Conservation (phyloP, 2,329 filamentous ascomycete species). For the Amesomyces nigricolor region DNA sequence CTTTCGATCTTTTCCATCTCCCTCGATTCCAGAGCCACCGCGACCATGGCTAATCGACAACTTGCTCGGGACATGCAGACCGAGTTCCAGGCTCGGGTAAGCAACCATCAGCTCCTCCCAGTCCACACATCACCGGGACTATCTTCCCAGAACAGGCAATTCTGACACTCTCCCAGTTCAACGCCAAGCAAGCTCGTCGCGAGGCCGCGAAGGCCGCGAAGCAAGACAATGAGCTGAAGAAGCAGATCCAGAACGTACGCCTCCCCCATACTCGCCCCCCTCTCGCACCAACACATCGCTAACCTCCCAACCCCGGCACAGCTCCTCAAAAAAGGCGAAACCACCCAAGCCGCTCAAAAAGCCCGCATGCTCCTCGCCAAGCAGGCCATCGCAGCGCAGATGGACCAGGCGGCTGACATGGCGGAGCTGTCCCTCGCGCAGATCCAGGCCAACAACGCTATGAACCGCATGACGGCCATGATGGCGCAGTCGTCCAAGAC, state of each 20-base stretch:
- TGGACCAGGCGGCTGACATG: constrained; percentile 61
- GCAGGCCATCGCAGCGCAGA: constrained; percentile 56
- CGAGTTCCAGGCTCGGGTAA: constrained; percentile 56
- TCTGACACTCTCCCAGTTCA: constrained; percentile 39
- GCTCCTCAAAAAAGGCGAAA: constrained; percentile 58
- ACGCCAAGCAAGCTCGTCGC: constrained; percentile 56
- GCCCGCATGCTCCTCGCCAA: constrained; percentile 58
- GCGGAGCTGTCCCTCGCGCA: constrained; percentile 54
- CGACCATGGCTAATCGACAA: constrained; percentile 53
- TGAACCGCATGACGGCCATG: constrained; percentile 61
- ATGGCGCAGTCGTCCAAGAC: constrained; percentile 55
- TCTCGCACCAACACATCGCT: neutral
- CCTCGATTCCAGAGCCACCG: neutral
- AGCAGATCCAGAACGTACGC: constrained; percentile 53
- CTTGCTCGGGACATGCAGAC: constrained; percentile 56
- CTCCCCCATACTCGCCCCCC: neutral
- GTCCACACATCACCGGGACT: neutral
- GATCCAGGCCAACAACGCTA: constrained; percentile 59
- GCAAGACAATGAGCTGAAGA: constrained; percentile 55
- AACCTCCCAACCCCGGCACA: constrained; percentile 12
- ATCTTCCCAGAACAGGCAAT: neutral
- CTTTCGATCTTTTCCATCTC: neutral
- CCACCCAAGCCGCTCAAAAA: constrained; percentile 58
- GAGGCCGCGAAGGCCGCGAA: constrained; percentile 57
- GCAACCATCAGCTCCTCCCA: constrained; percentile 9